Evolutionary conservation across 129 eudicot species (phyloP), one percentile per base, ranked within the genome.

Genomic region (Lonicera japonica): DNA sequence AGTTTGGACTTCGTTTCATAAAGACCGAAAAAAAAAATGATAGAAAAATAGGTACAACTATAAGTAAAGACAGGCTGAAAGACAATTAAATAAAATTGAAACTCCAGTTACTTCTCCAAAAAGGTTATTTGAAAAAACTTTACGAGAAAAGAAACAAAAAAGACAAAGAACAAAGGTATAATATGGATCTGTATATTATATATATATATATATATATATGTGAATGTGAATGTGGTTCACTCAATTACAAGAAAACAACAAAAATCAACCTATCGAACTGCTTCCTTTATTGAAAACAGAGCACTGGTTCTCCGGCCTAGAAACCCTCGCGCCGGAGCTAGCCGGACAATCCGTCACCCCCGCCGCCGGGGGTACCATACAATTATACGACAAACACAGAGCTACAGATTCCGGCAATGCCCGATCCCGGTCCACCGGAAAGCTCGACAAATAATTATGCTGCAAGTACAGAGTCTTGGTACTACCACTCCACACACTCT

Each of bases 281-380:
- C 69, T 69, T 11, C 71, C 69, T 50, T 69, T 71, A 18, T 63
- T 70, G 39, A 75, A 80, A 15, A 54, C 70, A 1, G 86, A 68
- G 54, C 96, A 88, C 66, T 88, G 96, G 48, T 71, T 19, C 20
- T 70, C 68, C 7, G 96, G 96, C 73, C 96, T 77, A 0, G 87
- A 74, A 0, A 77, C 16, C 83, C 71, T 81, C n/a, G 69, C 73
- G 47, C 94, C 96, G 1, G 89, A 81, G 58, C 94, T 77, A 22
- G 75, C 77, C 54, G 96, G 96, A 52, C 96, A 88, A 60, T 83
- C 75, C 69, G 72, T 55, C 48, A 79, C 21, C 64, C 94, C 94
- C 66, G 73, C 68, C 64, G 80, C 77, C 43, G 84, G 84, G 41
- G 85, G 85, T 43, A 43, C 82, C 89, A 82, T 79, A 12, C 96